phyloP scores from a whole-genome alignment of 225 moss, liverwort and hornwort species.

The Marchantia polymorpha region DNA sequence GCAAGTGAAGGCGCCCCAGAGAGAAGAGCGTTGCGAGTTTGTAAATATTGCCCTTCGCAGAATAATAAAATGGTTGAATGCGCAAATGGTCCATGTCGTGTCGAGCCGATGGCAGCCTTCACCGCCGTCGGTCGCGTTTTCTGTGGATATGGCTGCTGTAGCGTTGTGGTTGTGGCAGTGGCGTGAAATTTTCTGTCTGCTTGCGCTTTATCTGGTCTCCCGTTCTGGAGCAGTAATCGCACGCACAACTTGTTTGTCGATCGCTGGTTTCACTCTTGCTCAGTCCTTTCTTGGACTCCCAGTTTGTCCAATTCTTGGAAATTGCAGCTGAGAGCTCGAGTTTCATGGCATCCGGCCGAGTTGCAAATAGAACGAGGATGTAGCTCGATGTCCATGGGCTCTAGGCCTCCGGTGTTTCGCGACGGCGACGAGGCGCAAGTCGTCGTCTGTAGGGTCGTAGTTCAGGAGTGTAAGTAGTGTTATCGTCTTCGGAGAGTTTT shows the following conservation, averaged over 20 bases:
- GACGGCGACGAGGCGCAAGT: neutral
- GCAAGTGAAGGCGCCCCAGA: conserved; percentile 18
- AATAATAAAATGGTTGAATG: neutral
- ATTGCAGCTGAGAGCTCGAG: neutral
- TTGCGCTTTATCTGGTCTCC: no score
- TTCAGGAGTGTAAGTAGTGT: neutral
- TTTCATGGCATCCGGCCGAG: neutral
- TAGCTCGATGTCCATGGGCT: no score
- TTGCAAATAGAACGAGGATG: no score
- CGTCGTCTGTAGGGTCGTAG: neutral
- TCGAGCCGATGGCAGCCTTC: neutral
- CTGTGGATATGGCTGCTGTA: neutral
- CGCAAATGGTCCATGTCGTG: neutral
- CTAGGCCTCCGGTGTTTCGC: neutral
- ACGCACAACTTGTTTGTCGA: no score
- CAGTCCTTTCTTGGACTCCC: neutral
- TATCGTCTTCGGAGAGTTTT: neutral
- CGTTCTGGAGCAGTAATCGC: no score
- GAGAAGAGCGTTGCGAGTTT: neutral
- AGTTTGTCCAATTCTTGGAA: neutral
- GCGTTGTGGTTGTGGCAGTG: neutral
- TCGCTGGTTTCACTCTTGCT: no score
- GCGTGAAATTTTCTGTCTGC: no score
- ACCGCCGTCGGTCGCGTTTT: neutral
- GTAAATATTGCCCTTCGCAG: conserved; percentile 12